Conservation (phyloP, 2,329 filamentous ascomycete species). For the Talaromyces piceae region DNA sequence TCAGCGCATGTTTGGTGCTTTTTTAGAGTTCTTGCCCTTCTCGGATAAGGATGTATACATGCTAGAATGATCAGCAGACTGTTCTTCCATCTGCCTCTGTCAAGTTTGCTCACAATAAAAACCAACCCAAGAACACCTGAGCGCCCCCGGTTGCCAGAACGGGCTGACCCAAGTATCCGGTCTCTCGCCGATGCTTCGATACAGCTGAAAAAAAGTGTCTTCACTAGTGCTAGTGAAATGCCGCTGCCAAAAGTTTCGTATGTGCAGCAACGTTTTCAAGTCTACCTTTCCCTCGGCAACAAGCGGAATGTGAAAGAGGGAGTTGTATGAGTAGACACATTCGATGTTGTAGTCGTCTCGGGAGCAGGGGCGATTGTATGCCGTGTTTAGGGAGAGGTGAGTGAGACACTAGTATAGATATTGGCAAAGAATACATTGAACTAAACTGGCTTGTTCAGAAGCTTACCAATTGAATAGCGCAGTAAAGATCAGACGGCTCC, state of each 20-base stretch:
- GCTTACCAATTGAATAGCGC: conserved; percentile 25
- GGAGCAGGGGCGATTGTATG: conserved; percentile 17
- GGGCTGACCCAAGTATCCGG: conserved; percentile 16
- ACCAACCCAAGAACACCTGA: conserved; percentile 25
- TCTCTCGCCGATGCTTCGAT: conserved; percentile 14
- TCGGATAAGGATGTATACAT: conserved; percentile 30
- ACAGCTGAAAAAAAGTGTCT: conserved; percentile 18
- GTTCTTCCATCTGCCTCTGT: neutral
- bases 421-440: neutral
- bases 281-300: conserved; percentile 18
- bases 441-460: neutral
- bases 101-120: conserved; percentile 24
- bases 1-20: conserved; percentile 32
- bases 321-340: conserved; percentile 20
- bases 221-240: conserved; percentile 28
- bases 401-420: conserved; percentile 23
- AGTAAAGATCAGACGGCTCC: conserved; percentile 19
- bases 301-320: conserved; percentile 7
- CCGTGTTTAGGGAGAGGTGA: conserved; percentile 25
- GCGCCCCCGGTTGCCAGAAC: conserved; percentile 2
- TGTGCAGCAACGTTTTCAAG: conserved; percentile 27
- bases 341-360: conserved; percentile 27
- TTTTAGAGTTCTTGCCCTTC: conserved; percentile 16
- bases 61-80: conserved; percentile 15
- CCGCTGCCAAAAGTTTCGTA: conserved; percentile 37